Evolutionary conservation across 2,329 filamentous ascomycete species (phyloP), one percentile per base, ranked within the genome.

Genomic region (Botrytis elliptica): DNA sequence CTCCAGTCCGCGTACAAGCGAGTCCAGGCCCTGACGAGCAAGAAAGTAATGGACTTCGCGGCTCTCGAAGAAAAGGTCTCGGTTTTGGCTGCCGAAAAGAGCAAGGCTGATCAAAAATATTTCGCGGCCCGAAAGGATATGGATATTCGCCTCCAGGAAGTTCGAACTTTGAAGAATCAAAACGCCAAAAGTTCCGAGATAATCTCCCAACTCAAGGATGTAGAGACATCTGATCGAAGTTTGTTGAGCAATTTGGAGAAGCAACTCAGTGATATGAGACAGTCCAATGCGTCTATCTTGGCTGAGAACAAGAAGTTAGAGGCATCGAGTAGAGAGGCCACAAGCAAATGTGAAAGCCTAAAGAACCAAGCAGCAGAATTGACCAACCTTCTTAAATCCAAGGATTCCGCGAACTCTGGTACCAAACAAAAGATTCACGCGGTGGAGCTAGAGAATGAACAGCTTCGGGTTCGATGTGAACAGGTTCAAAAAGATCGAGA

Each of bases 21-120:
- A 82, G 93, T 95, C 70, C 93, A 95, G 80, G 90, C 90, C 36
- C 83, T 97, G 74, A 94, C 94, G 12, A 91, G 92, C 70, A 95
- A 94, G 84, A 98, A 97, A 83, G 90, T 97, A 49, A 88, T 92
- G 79, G 94, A 97, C 75, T 90, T 93, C 70, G 85, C 87, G 9
- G 86, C 88, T 6, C 85, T 94, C 80, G 95, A 98, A 83, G 94
- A 97, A 73, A 92, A 92, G 75, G 86, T 95, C 55, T 85, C 89
- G 29, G 86, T 92, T 38, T 84, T 97, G 33, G 89, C 89, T 59
- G 93, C 94, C 0, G 94, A 99, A 83, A 99, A 99, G 85, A 91
- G 92, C 77, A 98, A 98, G 83, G 95, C 95, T 1, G 96, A 99
- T 80, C 95, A 98, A 81, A 98, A 98, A 83, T 99, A 97, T 81